Evolutionary conservation across 495 filamentous ascomycete species (phyloP).

Genomic region (Neurospora terricola): DNA sequence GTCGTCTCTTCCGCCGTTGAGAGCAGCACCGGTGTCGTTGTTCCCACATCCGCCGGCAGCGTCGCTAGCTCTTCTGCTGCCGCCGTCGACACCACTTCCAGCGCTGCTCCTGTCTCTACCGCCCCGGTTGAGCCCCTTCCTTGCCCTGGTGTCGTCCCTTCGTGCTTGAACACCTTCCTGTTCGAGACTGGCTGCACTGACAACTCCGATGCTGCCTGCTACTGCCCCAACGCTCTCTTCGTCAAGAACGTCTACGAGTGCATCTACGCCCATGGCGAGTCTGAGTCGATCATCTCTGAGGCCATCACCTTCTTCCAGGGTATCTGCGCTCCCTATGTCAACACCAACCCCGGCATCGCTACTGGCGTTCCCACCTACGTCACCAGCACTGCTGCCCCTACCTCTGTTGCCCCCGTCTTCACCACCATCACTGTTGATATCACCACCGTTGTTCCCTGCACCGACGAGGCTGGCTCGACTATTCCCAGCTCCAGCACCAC

Average conservation of each 20-base stretch:
- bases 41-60: slow-evolving; percentile 4
- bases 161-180: slow-evolving; percentile 92
- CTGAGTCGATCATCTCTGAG: slow-evolving; percentile 52
- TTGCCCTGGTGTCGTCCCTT: slow-evolving; percentile 69
- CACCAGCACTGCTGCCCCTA: slow-evolving; percentile 38
- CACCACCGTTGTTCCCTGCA: slow-evolving; percentile 44
- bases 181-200: slow-evolving; percentile 63
- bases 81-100: slow-evolving; percentile 20
- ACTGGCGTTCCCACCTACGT: slow-evolving; percentile 55
- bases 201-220: slow-evolving; percentile 78
- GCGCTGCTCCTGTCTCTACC: slow-evolving; percentile 23
- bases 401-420: slow-evolving; percentile 35
- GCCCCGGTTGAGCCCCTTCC: slow-evolving; percentile 37
- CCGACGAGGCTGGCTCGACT: slow-evolving; percentile 34
- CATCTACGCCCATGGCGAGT: slow-evolving; percentile 63
- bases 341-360: slow-evolving; percentile 74
- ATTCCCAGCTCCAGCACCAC: slow-evolving; percentile 46
- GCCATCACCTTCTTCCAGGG: slow-evolving; percentile 82
- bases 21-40: slow-evolving; percentile 1
- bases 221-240: slow-evolving; percentile 70
- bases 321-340: slow-evolving; percentile 71
- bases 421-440: slow-evolving; percentile 51
- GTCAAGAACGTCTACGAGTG: slow-evolving; percentile 74
- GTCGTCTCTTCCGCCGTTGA: slow-evolving; percentile 3
- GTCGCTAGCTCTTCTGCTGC: slow-evolving; percentile 1